phyloP scores from a whole-genome alignment of 345 rosid species.

The Luvunga scandens region DNA sequence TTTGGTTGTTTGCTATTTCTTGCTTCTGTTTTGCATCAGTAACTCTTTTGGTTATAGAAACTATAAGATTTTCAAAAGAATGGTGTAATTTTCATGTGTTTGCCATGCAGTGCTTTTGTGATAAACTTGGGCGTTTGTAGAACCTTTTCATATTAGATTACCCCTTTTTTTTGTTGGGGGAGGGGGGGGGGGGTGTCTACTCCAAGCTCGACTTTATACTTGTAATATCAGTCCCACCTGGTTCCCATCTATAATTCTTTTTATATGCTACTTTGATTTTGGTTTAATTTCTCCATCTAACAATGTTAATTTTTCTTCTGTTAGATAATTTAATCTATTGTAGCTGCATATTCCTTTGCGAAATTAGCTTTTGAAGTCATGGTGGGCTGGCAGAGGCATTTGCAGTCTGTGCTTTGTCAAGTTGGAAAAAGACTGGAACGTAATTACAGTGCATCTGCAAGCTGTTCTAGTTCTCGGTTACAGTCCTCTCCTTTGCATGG shows the following conservation, averaged over 20 bases:
- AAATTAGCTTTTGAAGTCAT: slow-evolving; percentile 26
- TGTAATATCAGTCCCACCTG: too few relatives aligned
- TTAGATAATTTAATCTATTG: not conserved
- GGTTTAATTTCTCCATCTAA: not conserved
- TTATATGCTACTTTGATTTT: not conserved
- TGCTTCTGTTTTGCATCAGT: too few relatives aligned
- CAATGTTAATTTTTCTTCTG: not conserved
- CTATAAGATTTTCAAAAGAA: not conserved
- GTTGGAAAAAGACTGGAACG: slow-evolving; percentile 42
- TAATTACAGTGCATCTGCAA: slow-evolving; percentile 26
- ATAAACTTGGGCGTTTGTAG: not conserved
- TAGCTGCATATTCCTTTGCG: not conserved
- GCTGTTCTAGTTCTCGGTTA: slow-evolving; percentile 28
- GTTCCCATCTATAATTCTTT: too few relatives aligned
- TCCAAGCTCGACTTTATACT: too few relatives aligned
- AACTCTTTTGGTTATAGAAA: too few relatives aligned
- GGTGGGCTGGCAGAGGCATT: slow-evolving; percentile 78
- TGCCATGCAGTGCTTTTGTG: not conserved
- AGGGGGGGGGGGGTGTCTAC: too few relatives aligned
- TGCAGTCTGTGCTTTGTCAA: slow-evolving; percentile 48
- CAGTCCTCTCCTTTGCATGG: slow-evolving; percentile 35
- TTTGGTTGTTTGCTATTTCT: too few relatives aligned
- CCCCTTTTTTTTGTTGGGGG: not conserved
- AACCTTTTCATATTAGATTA: not conserved
- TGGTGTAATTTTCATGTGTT: not conserved